Evolutionary conservation across 768 basidiomycete species (phyloP).

Genomic region (Tremella fuciformis): DNA sequence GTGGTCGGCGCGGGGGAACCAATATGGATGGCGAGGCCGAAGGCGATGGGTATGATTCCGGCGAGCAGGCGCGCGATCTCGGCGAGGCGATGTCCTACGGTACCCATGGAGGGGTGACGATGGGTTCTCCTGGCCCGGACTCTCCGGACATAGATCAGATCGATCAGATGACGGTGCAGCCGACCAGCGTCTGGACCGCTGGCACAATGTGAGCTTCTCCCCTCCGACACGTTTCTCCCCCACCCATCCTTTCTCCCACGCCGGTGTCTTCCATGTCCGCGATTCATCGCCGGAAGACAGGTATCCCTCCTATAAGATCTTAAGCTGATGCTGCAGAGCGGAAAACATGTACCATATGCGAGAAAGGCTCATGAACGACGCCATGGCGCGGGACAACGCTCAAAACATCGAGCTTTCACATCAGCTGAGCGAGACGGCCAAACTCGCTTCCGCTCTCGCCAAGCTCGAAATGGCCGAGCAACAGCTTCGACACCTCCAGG

Average conservation of each 20-base stretch:
- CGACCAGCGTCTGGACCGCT: slow-evolving; percentile 31
- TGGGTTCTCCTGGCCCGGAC: slow-evolving; percentile 1
- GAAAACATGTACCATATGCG: slow-evolving; percentile 42
- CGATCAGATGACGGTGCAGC: slow-evolving; percentile 29
- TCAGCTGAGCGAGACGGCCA: slow-evolving; percentile 22
- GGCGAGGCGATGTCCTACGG: slow-evolving; percentile 10
- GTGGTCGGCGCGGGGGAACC: slow-evolving; percentile 32
- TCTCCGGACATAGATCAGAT: slow-evolving; percentile 20
- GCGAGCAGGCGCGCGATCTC: neutral
- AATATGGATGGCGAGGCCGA: slow-evolving; percentile 33
- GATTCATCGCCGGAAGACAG: neutral
- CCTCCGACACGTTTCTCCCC: neutral
- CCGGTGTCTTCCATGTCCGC: neutral
- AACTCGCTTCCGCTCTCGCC: slow-evolving; percentile 31
- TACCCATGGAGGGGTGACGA: slow-evolving; percentile 3
- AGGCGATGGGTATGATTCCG: slow-evolving; percentile 2
- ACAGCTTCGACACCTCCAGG: slow-evolving; percentile 48
- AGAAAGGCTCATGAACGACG: slow-evolving; percentile 26
- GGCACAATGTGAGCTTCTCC: slow-evolving; percentile 26
- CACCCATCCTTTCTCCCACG: slow-evolving; percentile 1
- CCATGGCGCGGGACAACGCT: slow-evolving; percentile 15
- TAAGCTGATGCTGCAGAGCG: slow-evolving; percentile 20
- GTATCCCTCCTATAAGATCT: neutral
- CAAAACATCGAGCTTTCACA: slow-evolving; percentile 12
- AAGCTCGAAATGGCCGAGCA: slow-evolving; percentile 38